Conservation (phyloP, 768 basidiomycete species). For the Hortiboletus campestris region DNA sequence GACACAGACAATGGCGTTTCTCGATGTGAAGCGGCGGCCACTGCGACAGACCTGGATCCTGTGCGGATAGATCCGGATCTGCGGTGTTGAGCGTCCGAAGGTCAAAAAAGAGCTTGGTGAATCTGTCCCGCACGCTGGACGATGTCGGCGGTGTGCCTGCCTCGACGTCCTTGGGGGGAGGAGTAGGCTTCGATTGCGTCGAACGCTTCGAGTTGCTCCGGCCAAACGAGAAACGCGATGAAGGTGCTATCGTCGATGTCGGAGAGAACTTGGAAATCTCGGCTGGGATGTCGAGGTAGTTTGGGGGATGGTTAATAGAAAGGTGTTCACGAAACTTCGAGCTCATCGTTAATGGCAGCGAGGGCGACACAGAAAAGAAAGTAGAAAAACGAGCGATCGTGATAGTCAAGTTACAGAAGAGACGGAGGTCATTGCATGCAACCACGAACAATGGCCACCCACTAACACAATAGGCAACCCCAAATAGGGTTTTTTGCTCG, state of each 20-base stretch:
- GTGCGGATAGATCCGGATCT: slow-evolving; percentile 28
- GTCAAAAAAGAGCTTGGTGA: slow-evolving; percentile 39
- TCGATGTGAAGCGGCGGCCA: slow-evolving; percentile 43
- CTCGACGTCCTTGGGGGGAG: slow-evolving; percentile 26
- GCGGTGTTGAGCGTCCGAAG: slow-evolving; percentile 27
- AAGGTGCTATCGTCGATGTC: slow-evolving; percentile 35
- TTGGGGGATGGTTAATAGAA: slow-evolving; percentile 17
- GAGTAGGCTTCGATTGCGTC: neutral
- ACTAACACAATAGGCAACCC: slow-evolving; percentile 15
- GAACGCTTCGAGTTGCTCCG: slow-evolving; percentile 11
- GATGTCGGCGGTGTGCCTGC: slow-evolving; percentile 19
- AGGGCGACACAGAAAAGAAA: neutral
- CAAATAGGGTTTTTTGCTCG: slow-evolving; percentile 6
- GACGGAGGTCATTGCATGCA: neutral
- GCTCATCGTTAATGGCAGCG: slow-evolving; percentile 16
- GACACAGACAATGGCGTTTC: slow-evolving; percentile 31
- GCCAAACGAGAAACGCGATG: slow-evolving; percentile 29
- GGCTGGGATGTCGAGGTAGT: slow-evolving; percentile 15
- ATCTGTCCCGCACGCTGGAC: slow-evolving; percentile 28
- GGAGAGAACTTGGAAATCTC: slow-evolving; percentile 45
- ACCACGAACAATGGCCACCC: slow-evolving; percentile 19
- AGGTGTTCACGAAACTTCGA: slow-evolving; percentile 34
- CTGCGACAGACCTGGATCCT: slow-evolving; percentile 21
- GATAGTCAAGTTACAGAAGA: slow-evolving; percentile 4
- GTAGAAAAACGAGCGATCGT: slow-evolving; percentile 10